Percentiles rank a stretch among this genome's conserved stretches.
phyloP scores from a whole-genome alignment of 192 early-diverging fungal genomes.

The Umbelopsis ramanniana region DNA sequence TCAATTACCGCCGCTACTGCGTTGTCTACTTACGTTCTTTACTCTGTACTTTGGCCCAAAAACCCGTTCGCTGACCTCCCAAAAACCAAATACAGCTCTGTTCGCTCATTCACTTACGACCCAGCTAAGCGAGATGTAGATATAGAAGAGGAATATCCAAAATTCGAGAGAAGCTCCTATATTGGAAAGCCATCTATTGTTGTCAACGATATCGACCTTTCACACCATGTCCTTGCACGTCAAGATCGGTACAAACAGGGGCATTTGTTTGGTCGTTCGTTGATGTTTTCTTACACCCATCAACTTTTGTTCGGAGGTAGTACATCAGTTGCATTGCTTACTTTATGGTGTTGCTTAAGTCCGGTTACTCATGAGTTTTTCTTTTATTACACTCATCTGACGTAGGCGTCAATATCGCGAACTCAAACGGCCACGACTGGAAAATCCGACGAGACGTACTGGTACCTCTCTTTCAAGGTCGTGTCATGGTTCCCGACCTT shows the following conservation, averaged over 20 bases:
- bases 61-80: background rate
- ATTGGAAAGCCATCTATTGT: background rate
- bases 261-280: background rate
- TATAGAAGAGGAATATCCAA: background rate
- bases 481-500: conserved; percentile 4
- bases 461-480: conserved; percentile 23
- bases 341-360: too few species aligned
- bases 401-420: background rate
- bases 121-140: background rate
- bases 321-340: too few species aligned
- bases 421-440: conserved; percentile 18
- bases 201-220: background rate
- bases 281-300: background rate
- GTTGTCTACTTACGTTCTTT: background rate
- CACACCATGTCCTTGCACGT: background rate
- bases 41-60: background rate
- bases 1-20: background rate
- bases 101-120: background rate
- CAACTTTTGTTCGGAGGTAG: background rate
- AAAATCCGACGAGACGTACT: conserved; percentile 11
- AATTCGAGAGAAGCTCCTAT: background rate
- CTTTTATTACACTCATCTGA: too few species aligned
- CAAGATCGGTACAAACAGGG: background rate
- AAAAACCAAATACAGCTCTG: background rate
- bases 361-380: too few species aligned